These are phyloP conservation scores for Termitomyces bulborhizus DNA, from an alignment of 768 basidiomycete species.

Conservation along the genomic window DNA sequence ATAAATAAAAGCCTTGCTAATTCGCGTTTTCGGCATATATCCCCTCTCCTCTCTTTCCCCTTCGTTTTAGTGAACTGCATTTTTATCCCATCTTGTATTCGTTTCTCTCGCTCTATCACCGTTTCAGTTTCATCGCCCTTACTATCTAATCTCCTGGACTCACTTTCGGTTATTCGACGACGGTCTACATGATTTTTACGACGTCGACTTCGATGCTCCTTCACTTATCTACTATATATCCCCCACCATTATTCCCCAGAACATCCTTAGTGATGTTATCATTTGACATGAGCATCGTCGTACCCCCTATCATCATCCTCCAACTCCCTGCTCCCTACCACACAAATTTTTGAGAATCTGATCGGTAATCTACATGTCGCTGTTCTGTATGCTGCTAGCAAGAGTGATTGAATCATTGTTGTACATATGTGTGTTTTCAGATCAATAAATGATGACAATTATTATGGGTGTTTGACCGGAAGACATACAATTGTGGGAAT, in stretches of 20 bases:
- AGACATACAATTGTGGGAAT: too few species aligned
- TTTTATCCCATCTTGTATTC: neutral
- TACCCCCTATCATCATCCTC: conserved; percentile 21
- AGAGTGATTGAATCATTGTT: neutral
- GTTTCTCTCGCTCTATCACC: neutral
- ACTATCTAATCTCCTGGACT: neutral
- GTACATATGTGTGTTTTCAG: too few species aligned
- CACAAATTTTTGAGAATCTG: neutral
- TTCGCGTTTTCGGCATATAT: conserved; percentile 8
- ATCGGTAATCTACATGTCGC: neutral
- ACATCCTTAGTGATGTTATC: conserved; percentile 16
- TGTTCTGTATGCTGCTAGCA: neutral
- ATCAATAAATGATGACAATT: neutral
- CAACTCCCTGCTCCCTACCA: too few species aligned
- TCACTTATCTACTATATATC: conserved; percentile 12
- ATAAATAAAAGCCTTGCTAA: conserved; percentile 13
- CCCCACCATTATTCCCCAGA: conserved; percentile 21
- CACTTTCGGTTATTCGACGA: conserved; percentile 4
- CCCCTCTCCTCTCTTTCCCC: too few species aligned
- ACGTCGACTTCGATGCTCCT: conserved; percentile 25
- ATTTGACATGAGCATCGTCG: conserved; percentile 53
- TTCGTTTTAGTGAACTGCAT: neutral
- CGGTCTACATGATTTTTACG: conserved; percentile 17
- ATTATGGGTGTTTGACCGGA: too few species aligned
- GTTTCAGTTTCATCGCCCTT: neutral